Percentiles rank a stretch among this genome's conserved stretches.
phyloP scores from a whole-genome alignment of 108 stramenopile genomes.

The Craspedostauros australis region DNA sequence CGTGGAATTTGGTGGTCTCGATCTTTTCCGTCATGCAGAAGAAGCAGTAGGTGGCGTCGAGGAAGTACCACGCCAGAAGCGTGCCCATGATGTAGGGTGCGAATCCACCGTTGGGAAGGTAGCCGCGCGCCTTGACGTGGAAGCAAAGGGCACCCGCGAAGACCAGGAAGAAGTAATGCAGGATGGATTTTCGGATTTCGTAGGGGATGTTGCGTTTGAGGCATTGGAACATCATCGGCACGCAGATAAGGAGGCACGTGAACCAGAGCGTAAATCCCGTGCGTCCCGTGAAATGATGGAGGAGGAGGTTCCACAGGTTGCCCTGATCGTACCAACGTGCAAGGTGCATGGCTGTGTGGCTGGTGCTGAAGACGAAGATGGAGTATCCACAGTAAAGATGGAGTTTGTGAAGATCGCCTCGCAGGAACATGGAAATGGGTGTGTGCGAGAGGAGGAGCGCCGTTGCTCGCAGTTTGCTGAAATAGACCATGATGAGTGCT shows the following conservation, averaged over 20 bases:
- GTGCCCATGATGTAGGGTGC: conserved; percentile 27
- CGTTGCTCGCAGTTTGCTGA: conserved; percentile 39
- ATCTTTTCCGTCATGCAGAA: conserved; percentile 51
- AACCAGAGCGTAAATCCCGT: conserved; percentile 29
- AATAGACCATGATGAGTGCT: conserved; percentile 30
- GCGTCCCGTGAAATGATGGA: conserved; percentile 18
- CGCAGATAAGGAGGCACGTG: conserved; percentile 21
- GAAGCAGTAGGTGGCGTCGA: conserved; percentile 27
- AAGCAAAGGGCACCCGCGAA: conserved; percentile 36
- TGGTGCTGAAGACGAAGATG: conserved; percentile 23
- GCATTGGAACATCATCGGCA: conserved; percentile 42
- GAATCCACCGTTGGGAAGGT: conserved; percentile 42
- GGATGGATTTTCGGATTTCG: conserved; percentile 34
- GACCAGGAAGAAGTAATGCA: conserved; percentile 41
- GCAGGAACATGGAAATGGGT: conserved; percentile 24
- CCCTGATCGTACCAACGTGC: conserved; percentile 35
- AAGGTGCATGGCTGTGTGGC: conserved; percentile 35
- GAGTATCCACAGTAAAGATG: conserved; percentile 42
- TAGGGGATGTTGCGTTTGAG: conserved; percentile 17
- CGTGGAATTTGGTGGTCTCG: conserved; percentile 28
- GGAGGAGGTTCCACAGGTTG: conserved; percentile 28
- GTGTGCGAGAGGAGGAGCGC: conserved; percentile 23
- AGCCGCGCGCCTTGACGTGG: conserved; percentile 13
- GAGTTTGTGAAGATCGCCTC: conserved; percentile 29
- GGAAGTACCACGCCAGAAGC: conserved; percentile 26